Conservation (phyloP, 176 grass and related monocot species). For the sorghum (Sorghum bicolor) region Sorghum_bicolor_NCBIv3 NC_012872.2:74382501-74383000, state of each 20-base stretch:
- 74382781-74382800: constrained; percentile 25
- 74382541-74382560: constrained; percentile 43
- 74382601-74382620: constrained; percentile 27
- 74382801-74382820: constrained; percentile 40
- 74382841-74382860: constrained; percentile 8
- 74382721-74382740: constrained; percentile 3
- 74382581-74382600: not conserved
- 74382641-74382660: constrained; percentile 15
- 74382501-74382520: constrained; percentile 40
- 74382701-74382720: constrained; percentile 20
- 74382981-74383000: constrained; percentile 8
- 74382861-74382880: not conserved
- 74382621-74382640: constrained; percentile 4
- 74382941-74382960: constrained; percentile 21
- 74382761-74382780: constrained; percentile 16
- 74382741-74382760: constrained; percentile 8
- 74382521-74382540: constrained; percentile 57
- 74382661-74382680: constrained; percentile 28
- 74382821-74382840: constrained; percentile 28
- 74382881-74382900: constrained; percentile 8
- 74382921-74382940: constrained; percentile 19
- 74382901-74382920: constrained; percentile 24
- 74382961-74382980: constrained; percentile 14
- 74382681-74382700: not conserved
- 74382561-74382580: not conserved